A percentile compares a stretch with the other conserved stretches of the same genome.
phyloP scores from a whole-genome alignment of 164 flowering plant genomes.

The Aristolochia californica region DNA sequence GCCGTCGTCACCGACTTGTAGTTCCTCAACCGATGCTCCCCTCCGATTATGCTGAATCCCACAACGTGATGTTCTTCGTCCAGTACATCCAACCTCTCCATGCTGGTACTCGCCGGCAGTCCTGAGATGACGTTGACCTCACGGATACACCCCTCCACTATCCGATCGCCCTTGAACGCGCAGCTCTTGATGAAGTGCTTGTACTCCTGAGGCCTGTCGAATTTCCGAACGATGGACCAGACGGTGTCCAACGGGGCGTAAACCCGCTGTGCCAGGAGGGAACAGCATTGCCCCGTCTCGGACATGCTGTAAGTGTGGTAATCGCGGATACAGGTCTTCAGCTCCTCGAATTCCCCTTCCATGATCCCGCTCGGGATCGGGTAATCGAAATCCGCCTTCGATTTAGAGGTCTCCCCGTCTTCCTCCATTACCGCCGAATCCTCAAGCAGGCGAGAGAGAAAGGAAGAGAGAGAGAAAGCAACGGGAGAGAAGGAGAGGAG shows the following conservation, averaged over 20 bases:
- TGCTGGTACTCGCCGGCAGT: constrained; percentile 79
- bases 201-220: constrained; percentile 82
- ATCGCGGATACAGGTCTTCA: not conserved
- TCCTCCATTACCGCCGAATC: not conserved
- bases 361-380: not conserved
- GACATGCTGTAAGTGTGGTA: constrained; percentile 9
- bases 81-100: constrained; percentile 73
- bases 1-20: constrained; percentile 83
- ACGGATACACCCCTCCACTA: constrained; percentile 59
- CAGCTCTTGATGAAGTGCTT: constrained; percentile 96
- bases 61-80: constrained; percentile 61
- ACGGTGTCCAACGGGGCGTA: constrained; percentile 51
- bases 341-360: not conserved
- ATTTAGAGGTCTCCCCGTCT: not conserved
- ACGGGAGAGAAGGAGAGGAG: too few relatives aligned
- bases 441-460: not conserved
- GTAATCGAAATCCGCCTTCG: not conserved
- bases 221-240: constrained; percentile 78
- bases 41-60: constrained; percentile 87
- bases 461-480: too few relatives aligned
- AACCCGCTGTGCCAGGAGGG: constrained; percentile 65
- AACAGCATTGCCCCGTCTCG: constrained; percentile 46
- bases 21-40: constrained; percentile 81
- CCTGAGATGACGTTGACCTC: constrained; percentile 91
- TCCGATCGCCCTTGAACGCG: constrained; percentile 15